Base-by-base conservation (phyloP, 2,329 filamentous ascomycete genomes). In the Chaetomiaceae sp. region DNA sequence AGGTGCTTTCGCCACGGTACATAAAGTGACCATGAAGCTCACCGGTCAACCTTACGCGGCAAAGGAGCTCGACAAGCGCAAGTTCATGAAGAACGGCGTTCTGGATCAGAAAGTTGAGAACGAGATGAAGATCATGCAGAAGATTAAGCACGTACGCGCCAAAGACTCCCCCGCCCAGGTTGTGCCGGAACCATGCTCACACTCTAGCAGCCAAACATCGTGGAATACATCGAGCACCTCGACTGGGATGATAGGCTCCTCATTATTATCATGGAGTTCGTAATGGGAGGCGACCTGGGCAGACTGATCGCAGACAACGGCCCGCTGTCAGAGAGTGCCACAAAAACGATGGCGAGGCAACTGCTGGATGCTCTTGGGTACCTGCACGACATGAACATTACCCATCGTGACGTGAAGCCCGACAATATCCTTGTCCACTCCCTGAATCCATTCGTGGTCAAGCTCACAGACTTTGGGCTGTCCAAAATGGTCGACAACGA, bases 351-450 rank as follows among this genome's bases (percentile, higher is more conserved):
- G 68, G 82, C 90, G 1, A 68, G 73, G 18, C 90, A 95, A 67
- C 80, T 97, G 32, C 73, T 96, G 38, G 81, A 86, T 61, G 92
- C 92, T 2, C 74, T 99, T 48, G 84, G 83, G 27, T 96, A 99
- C 67, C 76, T 99, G 8, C 94, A 99, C 68, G 75, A 78, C 48
- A 86, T 87, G 63, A 90, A 87, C 65, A 96, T 99, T 62, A 97
- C 92, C 0, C 94, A 99, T 71, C 87, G 94, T n/a, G 94, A 99
- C 69, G 90, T 99, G 65, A 99, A 99, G 67, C 94, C 94, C 0
- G 94, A 99, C 74, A 99, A 99, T 65, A 96, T 99, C 56, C 77
- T 99, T 36, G 88, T 97, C 60, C 77, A 84, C 10, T 85, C 83
- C 1, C 67, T 82, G 9, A 75, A 85, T 5, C 90, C 91, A 0